Conservation (phyloP, 768 basidiomycete genomes). For the Termitomyces sp. region DNA sequence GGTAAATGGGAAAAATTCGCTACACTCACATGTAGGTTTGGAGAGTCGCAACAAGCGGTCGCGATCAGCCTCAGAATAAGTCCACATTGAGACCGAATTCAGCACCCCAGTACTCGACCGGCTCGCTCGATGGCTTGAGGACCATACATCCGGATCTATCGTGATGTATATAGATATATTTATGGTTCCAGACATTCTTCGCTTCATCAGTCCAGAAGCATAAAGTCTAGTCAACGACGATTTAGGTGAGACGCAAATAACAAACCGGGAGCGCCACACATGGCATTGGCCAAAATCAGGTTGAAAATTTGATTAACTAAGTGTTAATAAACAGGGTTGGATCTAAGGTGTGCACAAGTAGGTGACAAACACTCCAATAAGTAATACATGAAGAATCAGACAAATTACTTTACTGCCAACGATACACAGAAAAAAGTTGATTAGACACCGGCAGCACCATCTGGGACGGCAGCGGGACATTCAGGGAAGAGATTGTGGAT, state of each 20-base stretch:
- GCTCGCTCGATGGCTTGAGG: too few species aligned
- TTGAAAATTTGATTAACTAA: too few species aligned
- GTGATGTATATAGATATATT: background rate
- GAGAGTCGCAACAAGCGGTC: background rate
- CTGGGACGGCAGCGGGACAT: conserved; percentile 7
- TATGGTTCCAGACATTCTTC: background rate
- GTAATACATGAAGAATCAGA: background rate
- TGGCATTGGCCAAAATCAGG: background rate
- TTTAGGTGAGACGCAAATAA: too few species aligned
- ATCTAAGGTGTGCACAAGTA: background rate
- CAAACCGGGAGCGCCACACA: background rate
- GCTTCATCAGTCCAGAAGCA: background rate
- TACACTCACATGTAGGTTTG: background rate
- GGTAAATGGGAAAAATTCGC: background rate
- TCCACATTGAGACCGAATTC: too few species aligned
- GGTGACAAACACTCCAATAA: background rate
- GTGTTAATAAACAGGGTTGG: background rate
- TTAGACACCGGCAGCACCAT: conserved; percentile 8
- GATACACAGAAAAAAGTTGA: background rate
- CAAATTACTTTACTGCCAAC: background rate
- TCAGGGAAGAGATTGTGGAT: conserved; percentile 8
- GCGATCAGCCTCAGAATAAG: too few species aligned
- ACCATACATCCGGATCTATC: too few species aligned
- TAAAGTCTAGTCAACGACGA: background rate
- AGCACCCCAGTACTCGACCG: background rate